Percentiles rank a stretch among this genome's conserved stretches.
phyloP scores from a whole-genome alignment of 2,329 filamentous ascomycete species.

The Sclerotinia borealis region DNA sequence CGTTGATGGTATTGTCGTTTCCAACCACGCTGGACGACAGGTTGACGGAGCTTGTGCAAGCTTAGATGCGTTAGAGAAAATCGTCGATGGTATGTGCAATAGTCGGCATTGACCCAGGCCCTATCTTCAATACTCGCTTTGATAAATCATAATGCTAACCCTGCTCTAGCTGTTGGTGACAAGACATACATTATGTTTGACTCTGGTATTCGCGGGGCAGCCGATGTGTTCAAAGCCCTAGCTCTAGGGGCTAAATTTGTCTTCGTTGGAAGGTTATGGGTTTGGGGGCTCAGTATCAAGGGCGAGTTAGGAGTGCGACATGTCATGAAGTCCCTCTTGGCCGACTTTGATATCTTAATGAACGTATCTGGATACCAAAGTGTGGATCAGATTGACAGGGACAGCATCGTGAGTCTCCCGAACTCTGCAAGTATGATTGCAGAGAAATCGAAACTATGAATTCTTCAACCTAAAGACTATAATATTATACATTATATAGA shows the following conservation, averaged over 20 bases:
- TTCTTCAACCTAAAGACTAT: not conserved
- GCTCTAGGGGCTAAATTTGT: constrained; percentile 59
- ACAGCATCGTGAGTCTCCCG: constrained; percentile 37
- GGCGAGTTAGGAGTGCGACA: constrained; percentile 56
- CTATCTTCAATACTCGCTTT: not conserved
- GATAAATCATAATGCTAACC: not conserved
- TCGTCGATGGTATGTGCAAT: constrained; percentile 40
- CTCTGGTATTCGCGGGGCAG: constrained; percentile 56
- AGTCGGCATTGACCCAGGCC: too few relatives aligned
- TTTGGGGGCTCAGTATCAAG: constrained; percentile 54
- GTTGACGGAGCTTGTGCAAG: constrained; percentile 55
- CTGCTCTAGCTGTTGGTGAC: constrained; percentile 42
- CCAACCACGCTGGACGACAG: constrained; percentile 52
- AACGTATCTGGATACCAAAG: constrained; percentile 50
- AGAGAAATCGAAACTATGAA: constrained; percentile 30
- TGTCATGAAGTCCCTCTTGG: constrained; percentile 55
- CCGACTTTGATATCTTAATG: constrained; percentile 57
- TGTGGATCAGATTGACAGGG: constrained; percentile 45
- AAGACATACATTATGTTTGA: constrained; percentile 58
- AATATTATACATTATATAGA: not conserved
- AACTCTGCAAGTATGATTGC: constrained; percentile 37
- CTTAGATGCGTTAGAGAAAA: constrained; percentile 54
- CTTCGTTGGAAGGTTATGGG: constrained; percentile 55
- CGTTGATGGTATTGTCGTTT: constrained; percentile 55
- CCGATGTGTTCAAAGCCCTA: constrained; percentile 61